Evolutionary conservation across 2,329 filamentous ascomycete genomes (phyloP), one percentile per base, ranked within the genome.

Genomic region (Magnaporthiopsis rhizophila): DNA sequence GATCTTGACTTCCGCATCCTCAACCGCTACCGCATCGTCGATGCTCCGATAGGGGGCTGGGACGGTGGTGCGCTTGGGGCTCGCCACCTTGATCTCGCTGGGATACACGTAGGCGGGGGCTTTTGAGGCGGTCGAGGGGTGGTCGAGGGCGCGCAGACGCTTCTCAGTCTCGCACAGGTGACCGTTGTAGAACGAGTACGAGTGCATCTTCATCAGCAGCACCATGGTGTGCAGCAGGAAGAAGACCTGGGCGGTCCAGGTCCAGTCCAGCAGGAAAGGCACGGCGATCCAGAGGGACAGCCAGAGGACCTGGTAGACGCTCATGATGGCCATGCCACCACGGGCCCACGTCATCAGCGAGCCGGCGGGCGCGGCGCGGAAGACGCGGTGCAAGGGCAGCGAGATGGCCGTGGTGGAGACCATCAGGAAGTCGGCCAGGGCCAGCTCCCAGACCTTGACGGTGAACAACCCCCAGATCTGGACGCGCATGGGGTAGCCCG

Each of bases 181-280:
- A 13, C 95, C 95, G 71, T 97, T 98, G 80, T 99, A 99, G 76
- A 98, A 99, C 30, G 92, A 90, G 73, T 97, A 99, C 7, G 93
- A 97, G 75, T 99, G 95, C 87, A 98, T 95, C 81, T 99, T 99
- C 95, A 99, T 99, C 62, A 97, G 86, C 26, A 99, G 82, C 9
- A 91, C 89, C 77, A 99, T 86, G 58, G 92, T 89, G 76, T 99
- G 95, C 45, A 99, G 81, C 13, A 93, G 89, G 70, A 99, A 85
- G 75, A 96, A 99, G 56, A 99, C 95, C 73, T 98, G 95, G 3
- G 94, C 89, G 0, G 95, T 99, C 95, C 95, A 99, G 3, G 92
- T 91, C 95, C 95, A 99, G 62, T 89, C 83, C 11, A 96, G 81
- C 69, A 89, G 76, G 69, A 98, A 98, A 0, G 95, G 95, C 72